Base-by-base conservation (phyloP, 2,329 filamentous ascomycete species). In the Chaetomium globosum region DNA sequence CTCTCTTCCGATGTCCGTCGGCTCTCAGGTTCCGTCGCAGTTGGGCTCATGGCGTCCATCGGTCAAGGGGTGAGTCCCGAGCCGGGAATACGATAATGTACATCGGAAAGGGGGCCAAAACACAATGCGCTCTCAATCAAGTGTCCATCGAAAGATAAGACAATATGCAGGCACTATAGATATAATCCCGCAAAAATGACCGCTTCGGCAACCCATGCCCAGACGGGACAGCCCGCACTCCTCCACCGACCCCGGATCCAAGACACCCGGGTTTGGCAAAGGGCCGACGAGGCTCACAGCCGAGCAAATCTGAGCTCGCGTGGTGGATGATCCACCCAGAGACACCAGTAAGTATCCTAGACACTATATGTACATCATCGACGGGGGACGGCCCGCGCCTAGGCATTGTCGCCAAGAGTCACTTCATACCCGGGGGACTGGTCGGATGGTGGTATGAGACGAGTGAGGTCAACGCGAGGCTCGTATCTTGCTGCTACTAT, bases 171-270 rank as follows among this genome's bases (percentile, higher is more conserved):
- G 43, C 31, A 60, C 6, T 60, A 26, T 60, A 52, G 26, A 31
- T 31, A 23, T 23, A 48, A 59, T 46, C 3, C 21, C 8, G 26
- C 51, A 8, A 7, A 12, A 60, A 26, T 53, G 23, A 12, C 21
- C 43, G 7, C 21, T 52, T 30, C 30, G 30, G 39, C 52, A 36
- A 28, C 51, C 33, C 55, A 46, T 51, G 63, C 65, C 65, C 63
- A 67, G 65, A 43, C 65, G 65, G 63, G 65, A 61, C 59, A 65
- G 63, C 59, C 65, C 65, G 65, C 63, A 30, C 21, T 55, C 51
- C 52, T 57, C 59, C 61, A 52, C 61, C 52, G n/a, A 30, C 33
- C 30, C 26, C 33, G 31, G 26, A 26, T 43, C 23, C 54, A 28
- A 52, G 46, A 51, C 43, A 39, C 3, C 52, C 60, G 1, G 9